Conservation (phyloP, 176 grass and related monocot genomes). For the Avena eriantha region DNA sequence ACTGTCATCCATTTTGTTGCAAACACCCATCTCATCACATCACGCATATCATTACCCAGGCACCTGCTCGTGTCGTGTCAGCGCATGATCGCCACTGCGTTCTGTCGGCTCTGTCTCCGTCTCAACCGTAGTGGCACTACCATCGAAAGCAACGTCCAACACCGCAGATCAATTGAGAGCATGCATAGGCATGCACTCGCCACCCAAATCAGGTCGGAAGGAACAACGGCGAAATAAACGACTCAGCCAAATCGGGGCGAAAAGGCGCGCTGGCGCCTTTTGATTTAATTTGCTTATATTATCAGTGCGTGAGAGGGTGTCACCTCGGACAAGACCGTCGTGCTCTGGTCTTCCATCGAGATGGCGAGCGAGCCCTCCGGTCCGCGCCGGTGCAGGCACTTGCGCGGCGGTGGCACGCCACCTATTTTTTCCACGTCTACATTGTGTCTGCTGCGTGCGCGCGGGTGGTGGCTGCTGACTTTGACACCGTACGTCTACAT, state of each 20-base stretch:
- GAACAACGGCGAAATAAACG: neutral
- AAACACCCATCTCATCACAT: neutral
- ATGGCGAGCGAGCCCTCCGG: neutral
- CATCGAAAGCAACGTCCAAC: constrained; percentile 45
- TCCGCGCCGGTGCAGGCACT: neutral
- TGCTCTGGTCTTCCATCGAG: neutral
- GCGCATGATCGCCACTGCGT: constrained; percentile 5
- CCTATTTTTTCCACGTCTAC: constrained; percentile 17
- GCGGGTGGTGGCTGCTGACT: constrained; percentile 13
- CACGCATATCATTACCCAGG: neutral
- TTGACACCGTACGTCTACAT: neutral
- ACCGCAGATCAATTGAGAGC: neutral
- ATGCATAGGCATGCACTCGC: neutral
- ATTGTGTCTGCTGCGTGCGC: too few relatives aligned
- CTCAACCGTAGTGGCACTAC: constrained; percentile 9
- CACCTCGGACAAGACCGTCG: neutral
- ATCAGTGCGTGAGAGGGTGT: neutral
- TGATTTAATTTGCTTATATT: neutral
- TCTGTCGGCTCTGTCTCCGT: neutral
- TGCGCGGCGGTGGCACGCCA: constrained; percentile 38
- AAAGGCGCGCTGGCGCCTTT: neutral
- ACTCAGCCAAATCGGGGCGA: neutral
- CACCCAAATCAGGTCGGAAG: neutral
- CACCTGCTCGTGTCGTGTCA: neutral
- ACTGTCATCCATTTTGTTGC: neutral